These are phyloP conservation scores for Alternaria sp. DNA, from an alignment of 2,329 filamentous ascomycete genomes.

Conservation along the genomic window DNA sequence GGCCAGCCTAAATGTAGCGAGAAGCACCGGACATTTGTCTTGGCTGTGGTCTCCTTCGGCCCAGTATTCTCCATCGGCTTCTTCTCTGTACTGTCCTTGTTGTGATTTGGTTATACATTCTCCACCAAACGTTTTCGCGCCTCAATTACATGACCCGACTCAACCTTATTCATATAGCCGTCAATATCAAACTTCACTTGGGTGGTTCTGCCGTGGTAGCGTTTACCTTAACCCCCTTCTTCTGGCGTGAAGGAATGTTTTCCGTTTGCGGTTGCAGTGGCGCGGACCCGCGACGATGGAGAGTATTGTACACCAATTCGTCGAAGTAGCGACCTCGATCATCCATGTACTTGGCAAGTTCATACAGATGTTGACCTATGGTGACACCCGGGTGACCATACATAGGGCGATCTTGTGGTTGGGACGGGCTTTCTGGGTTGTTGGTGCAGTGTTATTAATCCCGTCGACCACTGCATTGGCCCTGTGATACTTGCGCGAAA, in stretches of 20 bases:
- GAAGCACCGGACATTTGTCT: not conserved
- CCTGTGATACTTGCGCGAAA: no score
- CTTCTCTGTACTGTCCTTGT: not conserved
- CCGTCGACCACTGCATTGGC: not conserved
- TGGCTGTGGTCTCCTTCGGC: not conserved
- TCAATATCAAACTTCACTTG: not conserved
- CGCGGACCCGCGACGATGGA: not conserved
- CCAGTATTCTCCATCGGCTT: not conserved
- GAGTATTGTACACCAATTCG: not conserved
- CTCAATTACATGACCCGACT: not conserved
- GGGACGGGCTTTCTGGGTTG: not conserved
- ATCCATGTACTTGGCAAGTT: conserved; percentile 2
- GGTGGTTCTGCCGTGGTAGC: not conserved
- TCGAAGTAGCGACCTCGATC: not conserved
- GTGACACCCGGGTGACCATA: not conserved
- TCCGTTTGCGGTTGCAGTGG: no score
- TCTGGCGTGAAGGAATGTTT: no score
- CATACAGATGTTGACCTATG: conserved; percentile 9
- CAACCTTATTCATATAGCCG: not conserved
- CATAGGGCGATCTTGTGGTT: not conserved
- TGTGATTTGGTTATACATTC: not conserved
- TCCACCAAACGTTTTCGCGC: not conserved
- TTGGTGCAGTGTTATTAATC: not conserved
- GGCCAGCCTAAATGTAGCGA: not conserved
- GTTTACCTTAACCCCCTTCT: not conserved